These are phyloP conservation scores for Pisolithus sp. DNA, from an alignment of 768 basidiomycete species.

Conservation along the genomic window DNA sequence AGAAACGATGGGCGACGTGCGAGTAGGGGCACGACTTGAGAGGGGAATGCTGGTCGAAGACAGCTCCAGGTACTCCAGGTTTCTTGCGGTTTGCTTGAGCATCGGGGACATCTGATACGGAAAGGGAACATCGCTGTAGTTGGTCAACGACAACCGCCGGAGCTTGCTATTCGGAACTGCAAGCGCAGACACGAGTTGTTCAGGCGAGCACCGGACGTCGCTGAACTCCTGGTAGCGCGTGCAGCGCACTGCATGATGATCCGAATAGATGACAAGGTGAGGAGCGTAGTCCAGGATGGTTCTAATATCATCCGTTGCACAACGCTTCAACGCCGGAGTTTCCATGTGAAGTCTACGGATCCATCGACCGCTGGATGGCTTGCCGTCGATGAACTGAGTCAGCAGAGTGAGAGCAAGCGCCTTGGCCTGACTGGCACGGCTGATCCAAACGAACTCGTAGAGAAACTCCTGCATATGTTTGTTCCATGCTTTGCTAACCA, in stretches of 20 bases:
- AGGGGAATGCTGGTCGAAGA: constrained; percentile 47
- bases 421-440: constrained; percentile 44
- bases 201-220: constrained; percentile 43
- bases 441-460: constrained; percentile 69
- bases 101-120: constrained; percentile 51
- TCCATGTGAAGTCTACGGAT: constrained; percentile 67
- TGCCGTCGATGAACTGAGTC: constrained; percentile 35
- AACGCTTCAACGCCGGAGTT: constrained; percentile 56
- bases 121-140: constrained; percentile 58
- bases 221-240: constrained; percentile 40
- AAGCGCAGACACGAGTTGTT: constrained; percentile 49
- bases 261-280: constrained; percentile 52
- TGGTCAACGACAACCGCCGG: constrained; percentile 62
- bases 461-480: constrained; percentile 47
- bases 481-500: constrained; percentile 54
- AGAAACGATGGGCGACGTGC: constrained; percentile 20
- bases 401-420: constrained; percentile 38
- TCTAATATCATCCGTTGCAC: constrained; percentile 59
- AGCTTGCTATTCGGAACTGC: constrained; percentile 39
- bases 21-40: constrained; percentile 22
- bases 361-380: constrained; percentile 37
- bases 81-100: constrained; percentile 43
- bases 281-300: constrained; percentile 63
- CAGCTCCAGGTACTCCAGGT: constrained; percentile 65
- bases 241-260: constrained; percentile 58